Evolutionary conservation across 305 asterid genomes (phyloP).

Genomic region (Fraxinus dipetala): DNA sequence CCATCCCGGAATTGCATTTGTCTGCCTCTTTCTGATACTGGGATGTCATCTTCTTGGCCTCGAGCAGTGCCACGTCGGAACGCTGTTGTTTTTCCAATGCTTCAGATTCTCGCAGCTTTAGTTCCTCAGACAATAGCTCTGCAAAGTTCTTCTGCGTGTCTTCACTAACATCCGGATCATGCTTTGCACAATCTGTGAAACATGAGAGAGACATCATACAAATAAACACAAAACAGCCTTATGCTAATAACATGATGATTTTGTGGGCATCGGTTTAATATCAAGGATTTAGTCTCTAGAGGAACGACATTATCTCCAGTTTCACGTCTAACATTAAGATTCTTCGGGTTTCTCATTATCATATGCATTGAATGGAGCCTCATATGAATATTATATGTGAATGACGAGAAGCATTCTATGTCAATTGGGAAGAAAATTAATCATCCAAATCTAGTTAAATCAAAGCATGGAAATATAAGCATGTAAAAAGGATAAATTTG

Average conservation of each 20-base stretch:
- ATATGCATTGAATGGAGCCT: background rate
- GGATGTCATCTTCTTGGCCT: slow-evolving; percentile 88
- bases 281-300: background rate
- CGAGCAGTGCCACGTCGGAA: slow-evolving; percentile 83
- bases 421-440: background rate
- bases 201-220: background rate
- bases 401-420: background rate
- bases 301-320: background rate
- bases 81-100: slow-evolving; percentile 75
- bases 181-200: slow-evolving; percentile 80
- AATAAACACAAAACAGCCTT: background rate
- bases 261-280: background rate
- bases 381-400: background rate
- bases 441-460: background rate
- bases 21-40: slow-evolving; percentile 97
- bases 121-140: slow-evolving; percentile 81
- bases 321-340: background rate
- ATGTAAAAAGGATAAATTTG: background rate
- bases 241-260: background rate
- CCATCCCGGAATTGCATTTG: slow-evolving; percentile 98
- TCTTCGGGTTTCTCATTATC: background rate
- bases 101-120: slow-evolving; percentile 81
- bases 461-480: background rate
- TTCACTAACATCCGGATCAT: slow-evolving; percentile 77
- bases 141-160: slow-evolving; percentile 86